Evolutionary conservation across 2,329 filamentous ascomycete species (phyloP).

Genomic region (Fusarium tjaetaba): DNA sequence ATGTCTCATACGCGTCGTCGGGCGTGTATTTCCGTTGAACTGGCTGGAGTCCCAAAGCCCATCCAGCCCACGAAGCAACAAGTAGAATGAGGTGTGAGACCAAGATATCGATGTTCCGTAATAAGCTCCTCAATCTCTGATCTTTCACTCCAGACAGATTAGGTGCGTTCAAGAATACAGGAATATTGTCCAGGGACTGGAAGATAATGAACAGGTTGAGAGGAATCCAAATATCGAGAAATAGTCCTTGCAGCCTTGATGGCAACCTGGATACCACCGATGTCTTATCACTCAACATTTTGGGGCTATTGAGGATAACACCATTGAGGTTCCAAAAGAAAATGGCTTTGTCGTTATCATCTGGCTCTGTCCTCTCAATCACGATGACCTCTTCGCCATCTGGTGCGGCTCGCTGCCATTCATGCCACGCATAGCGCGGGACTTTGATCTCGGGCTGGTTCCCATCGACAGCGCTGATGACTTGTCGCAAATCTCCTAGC

Average conservation of each 20-base stretch:
- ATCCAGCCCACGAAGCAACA: constrained; percentile 4
- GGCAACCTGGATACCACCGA: constrained; percentile 11
- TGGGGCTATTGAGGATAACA: constrained; percentile 46
- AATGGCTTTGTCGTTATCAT: constrained; percentile 55
- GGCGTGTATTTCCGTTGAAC: constrained; percentile 15
- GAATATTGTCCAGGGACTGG: constrained; percentile 43
- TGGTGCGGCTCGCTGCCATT: constrained; percentile 55
- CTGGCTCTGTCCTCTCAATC: constrained; percentile 58
- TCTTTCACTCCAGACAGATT: rapidly evolving
- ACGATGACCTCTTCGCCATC: constrained; percentile 52
- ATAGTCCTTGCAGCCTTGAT: constrained; percentile 9
- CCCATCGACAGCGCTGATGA: constrained; percentile 29
- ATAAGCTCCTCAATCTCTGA: rapidly evolving
- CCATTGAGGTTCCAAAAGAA: constrained; percentile 63
- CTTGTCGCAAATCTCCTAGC: constrained; percentile 21
- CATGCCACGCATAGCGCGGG: constrained; percentile 52
- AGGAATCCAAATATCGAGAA: constrained; percentile 44
- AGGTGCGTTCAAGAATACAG: constrained; percentile 39
- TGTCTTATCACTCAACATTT: background rate
- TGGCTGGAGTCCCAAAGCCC: background rate
- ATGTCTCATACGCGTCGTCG: background rate
- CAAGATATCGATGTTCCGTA: background rate
- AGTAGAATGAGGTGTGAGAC: background rate
- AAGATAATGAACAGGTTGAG: constrained; percentile 47
- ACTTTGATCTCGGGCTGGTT: constrained; percentile 48